Evolutionary conservation across 2,329 filamentous ascomycete species (phyloP).

Genomic region (Phaeosphaeriaceae sp.): DNA sequence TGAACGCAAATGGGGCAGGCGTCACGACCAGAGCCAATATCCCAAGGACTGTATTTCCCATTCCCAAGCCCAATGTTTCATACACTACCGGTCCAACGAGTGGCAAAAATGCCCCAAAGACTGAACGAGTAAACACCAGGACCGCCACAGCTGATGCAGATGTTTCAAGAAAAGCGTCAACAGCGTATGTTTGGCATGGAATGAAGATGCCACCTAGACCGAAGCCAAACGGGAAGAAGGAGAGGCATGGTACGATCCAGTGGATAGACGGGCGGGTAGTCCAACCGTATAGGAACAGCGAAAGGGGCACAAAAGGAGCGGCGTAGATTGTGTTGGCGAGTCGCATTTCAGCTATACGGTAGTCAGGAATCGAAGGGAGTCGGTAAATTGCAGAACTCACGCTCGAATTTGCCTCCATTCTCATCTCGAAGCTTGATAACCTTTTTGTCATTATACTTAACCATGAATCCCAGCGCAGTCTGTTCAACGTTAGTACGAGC

Average conservation of each 20-base stretch:
- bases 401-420: conserved; percentile 30
- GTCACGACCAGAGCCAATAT: conserved; percentile 73
- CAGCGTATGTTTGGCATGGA: conserved; percentile 36
- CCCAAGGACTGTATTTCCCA: conserved; percentile 61
- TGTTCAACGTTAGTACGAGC: conserved; percentile 65
- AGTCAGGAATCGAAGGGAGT: conserved; percentile 1
- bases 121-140: conserved; percentile 25
- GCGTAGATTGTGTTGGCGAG: conserved; percentile 47
- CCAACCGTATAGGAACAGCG: conserved; percentile 60
- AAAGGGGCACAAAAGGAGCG: conserved; percentile 33
- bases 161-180: conserved; percentile 32
- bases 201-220: conserved; percentile 24
- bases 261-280: conserved; percentile 58
- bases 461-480: conserved; percentile 45
- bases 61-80: conserved; percentile 33
- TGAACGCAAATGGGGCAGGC: conserved; percentile 74
- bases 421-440: conserved; percentile 7
- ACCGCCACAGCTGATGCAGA: conserved; percentile 45
- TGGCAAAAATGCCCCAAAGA: conserved; percentile 29
- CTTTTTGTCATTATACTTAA: conserved; percentile 11
- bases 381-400: conserved; percentile 2
- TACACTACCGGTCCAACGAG: conserved; percentile 26
- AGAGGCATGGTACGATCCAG: conserved; percentile 58
- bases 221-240: conserved; percentile 31
- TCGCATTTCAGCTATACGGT: conserved; percentile 34